Evolutionary conservation across 441 rosid species (phyloP).

Genomic region (Adansonia grandidieri): DNA sequence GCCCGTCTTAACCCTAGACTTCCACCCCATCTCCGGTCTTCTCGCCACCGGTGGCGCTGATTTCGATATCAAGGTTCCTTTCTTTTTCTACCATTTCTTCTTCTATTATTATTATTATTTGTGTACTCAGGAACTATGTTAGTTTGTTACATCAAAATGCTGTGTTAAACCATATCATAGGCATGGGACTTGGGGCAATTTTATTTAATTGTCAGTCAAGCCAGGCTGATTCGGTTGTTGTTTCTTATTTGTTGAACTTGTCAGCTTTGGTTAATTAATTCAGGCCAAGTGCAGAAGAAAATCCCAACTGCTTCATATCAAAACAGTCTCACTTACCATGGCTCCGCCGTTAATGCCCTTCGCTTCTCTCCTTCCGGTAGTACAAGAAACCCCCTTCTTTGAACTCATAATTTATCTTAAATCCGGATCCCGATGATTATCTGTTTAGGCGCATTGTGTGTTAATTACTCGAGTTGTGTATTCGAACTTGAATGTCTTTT

Average conservation of each 20-base stretch:
- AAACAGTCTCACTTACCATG: constrained; percentile 78
- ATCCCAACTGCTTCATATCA: constrained; percentile 68
- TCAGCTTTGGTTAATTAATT: constrained; percentile 74
- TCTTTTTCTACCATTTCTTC: not conserved
- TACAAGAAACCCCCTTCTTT: not conserved
- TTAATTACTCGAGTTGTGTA: not conserved
- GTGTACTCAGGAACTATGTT: not conserved
- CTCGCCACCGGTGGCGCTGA: constrained; percentile 98
- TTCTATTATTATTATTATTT: not conserved
- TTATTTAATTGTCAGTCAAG: not conserved
- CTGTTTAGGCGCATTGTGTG: not conserved
- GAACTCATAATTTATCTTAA: not conserved
- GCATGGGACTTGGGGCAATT: not conserved
- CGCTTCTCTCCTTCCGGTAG: constrained; percentile 88
- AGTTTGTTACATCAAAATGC: not conserved
- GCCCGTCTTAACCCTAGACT: constrained; percentile 85
- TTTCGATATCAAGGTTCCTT: constrained; percentile 76
- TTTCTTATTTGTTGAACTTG: constrained; percentile 22
- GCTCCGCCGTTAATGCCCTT: constrained; percentile 73
- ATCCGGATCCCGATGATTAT: not conserved
- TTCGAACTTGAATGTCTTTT: not conserved
- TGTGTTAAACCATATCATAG: not conserved
- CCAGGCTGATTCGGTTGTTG: constrained; percentile 6
- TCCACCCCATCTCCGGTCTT: constrained; percentile 75
- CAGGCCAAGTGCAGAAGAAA: constrained; percentile 63